Evolutionary conservation across 2,329 filamentous ascomycete genomes (phyloP), one percentile per base, ranked within the genome.

Genomic region (Teratosphaeria viscida): DNA sequence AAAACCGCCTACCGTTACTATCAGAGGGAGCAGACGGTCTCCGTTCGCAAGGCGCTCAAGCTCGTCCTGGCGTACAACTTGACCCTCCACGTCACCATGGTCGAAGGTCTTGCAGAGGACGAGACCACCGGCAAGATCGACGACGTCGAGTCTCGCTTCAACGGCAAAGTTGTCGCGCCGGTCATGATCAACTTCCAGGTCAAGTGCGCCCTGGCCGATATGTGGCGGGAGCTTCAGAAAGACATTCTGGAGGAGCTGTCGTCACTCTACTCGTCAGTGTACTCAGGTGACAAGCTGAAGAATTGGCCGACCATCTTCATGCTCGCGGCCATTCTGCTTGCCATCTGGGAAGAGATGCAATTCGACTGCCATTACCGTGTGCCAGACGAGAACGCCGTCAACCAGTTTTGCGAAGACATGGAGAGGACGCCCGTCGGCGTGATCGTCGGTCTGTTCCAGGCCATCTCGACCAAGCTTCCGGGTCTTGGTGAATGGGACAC

Each of bases 111-210:
- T 61, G 89, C 89, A 23, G 86, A 90, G 14, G 90, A 96, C 70
- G 85, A 90, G 63, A 77, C 80, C 27, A 81, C 89, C 58, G 92
- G 92, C 64, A 87, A 89, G 77, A 92, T 97, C 64, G 85, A 92
- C 57, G 89, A 94, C 69, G 85, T 89, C 69, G 84, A 87, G 58
- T 95, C 90, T 65, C 94, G 90, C 73, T 96, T 88, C 80, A 87
- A 83, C 68, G 92, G 92, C 70, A 92, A 92, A 79, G 92, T 88
- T 39, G 86, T 96, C 63, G 92, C 92, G 16, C 92, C 92, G 12
- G 92, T 96, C 72, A 95, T 97, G 92, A 95, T 97, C 83, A 97
- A 96, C 81, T 96, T 96, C 84, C 90, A 96, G 79, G 91, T 97
- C 80, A 97, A 97, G 83, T 94, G 89, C 70, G 92, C 92, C 58